Evolutionary conservation across 441 rosid genomes (phyloP), one percentile per base, ranked within the genome.

Genomic region (Erodium texanum): DNA sequence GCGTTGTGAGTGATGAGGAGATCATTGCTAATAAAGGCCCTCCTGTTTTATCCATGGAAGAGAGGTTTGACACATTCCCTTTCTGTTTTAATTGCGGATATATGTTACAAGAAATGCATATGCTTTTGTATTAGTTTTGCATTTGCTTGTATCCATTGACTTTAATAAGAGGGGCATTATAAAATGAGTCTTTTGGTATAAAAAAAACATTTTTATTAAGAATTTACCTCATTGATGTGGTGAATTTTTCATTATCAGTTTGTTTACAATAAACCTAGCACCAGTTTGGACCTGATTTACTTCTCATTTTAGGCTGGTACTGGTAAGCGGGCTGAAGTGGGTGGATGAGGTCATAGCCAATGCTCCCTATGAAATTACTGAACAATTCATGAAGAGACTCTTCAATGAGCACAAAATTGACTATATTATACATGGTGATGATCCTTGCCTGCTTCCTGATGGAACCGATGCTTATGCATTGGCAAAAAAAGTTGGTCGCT

Each of bases 371-470:
- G 98, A 85, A 38, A 90, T 93, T 70, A 90, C 97, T 0, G 97
- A 93, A 74, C 81, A 90, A 38, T 93, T 90, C 80, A 93, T 93
- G 98, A 83, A 82, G 73, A 82, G 68, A 24, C 86, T 93, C 72
- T 93, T 93, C 69, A 83, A 82, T 75, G 97, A 93, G 81, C 86
- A 89, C 72, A 83, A 85, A 78, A 89, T 93, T 76, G 98, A 93
- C 76, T 90, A 90, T 72, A 82, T 93, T 66, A 89, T 93, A 75
- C 98, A 93, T 72, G 98, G 98, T 5, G 98, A 93, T 70, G 98
- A 93, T 76, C 98, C 97, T 24, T 93, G 98, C 78, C 78, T 89
- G 61, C 98, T 93, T 73, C 95, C 98, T 3, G 97, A 93, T 86
- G 98, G 98, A 66, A 79, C 93, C 62, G 98, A 93, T 83, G 98